Percentiles rank a stretch among this genome's conserved stretches.
Conservation (phyloP, 2,329 filamentous ascomycete species). For the Chalaropsis ovoidea region DNA sequence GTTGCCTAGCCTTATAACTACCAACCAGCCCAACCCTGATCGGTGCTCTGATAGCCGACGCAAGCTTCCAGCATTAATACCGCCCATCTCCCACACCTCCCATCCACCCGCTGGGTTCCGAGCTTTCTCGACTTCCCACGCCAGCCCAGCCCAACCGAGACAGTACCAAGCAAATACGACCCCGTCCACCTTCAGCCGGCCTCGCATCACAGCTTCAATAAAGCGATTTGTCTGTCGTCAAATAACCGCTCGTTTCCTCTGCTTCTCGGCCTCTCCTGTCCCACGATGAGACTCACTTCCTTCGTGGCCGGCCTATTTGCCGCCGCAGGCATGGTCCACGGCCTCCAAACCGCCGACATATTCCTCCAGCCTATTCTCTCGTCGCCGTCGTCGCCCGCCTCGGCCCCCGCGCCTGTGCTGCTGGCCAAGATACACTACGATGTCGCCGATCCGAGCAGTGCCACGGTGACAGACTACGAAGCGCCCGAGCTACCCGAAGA, state of each 20-base stretch:
- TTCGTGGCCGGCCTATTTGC: constrained; percentile 38
- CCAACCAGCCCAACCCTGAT: not conserved
- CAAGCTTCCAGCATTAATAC: constrained; percentile 6
- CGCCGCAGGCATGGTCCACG: constrained; percentile 34
- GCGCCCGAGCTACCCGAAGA: constrained; percentile 43
- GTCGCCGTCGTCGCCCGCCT: constrained; percentile 23
- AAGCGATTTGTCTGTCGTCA: not conserved
- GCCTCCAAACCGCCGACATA: constrained; percentile 41
- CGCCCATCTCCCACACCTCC: constrained; percentile 6
- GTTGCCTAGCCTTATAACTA: constrained; percentile 12
- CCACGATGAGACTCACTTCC: constrained; percentile 36
- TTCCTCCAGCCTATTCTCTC: constrained; percentile 44
- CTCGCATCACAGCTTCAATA: not conserved
- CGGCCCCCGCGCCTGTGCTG: constrained; percentile 33
- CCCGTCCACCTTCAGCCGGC: not conserved
- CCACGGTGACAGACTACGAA: constrained; percentile 46
- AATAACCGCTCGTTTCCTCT: constrained; percentile 2
- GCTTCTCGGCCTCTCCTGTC: not conserved
- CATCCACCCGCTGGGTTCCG: not conserved
- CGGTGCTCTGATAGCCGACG: not conserved
- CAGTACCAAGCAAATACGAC: not conserved
- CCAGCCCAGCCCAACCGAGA: not conserved
- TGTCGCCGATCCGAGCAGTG: constrained; percentile 34
- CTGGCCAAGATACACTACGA: constrained; percentile 51
- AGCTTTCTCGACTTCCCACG: not conserved